Base-by-base conservation (phyloP, 1,284 basidiomycete genomes). In the Melampsora abietis-canadensis region DNA sequence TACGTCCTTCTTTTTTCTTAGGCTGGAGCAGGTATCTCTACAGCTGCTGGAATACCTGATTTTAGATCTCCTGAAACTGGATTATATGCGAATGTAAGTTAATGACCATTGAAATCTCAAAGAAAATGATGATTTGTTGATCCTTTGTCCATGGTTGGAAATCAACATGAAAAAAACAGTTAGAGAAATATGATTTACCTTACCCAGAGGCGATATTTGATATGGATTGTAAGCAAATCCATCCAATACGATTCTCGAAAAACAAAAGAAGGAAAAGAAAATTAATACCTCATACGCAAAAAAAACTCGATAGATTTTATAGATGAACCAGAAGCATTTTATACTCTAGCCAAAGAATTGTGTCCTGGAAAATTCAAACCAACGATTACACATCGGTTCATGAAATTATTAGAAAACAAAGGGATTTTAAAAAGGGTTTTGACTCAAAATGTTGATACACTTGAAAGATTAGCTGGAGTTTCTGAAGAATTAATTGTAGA, bases 341-440 rank as follows among this genome's bases (percentile, higher is more conserved):
- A 81, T 77, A 82, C 82, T 1, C 78, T 84, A 21, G 81, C 82
- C 19, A 89, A 91, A 76, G 95, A 97, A 79, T 86, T 98, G 2
- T 94, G 93, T 79, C 94, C 92, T 21, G 90, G 91, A 68, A 87
- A 87, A 77, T 94, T 89, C 82, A 86, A 89, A 60, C 95, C 95
- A 0, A 96, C 94, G 0, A 83, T 88, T 0, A 90, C 94, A 0
- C 95, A 98, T 81, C 91, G 92, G 68, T 98, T 98, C 83, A 87
- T 97, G 78, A 87, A 86, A 57, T 86, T 95, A 24, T 85, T 95
- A 51, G 84, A 87, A 40, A 83, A 87, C 24, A 88, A 90, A 78
- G 80, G 82, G 0, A 84, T 89, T 31, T 85, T 95, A 0, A 86
- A 88, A 76, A 88, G 86, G 51, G 91, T 90, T 82, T 92, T 92